Base-by-base conservation (phyloP, 768 basidiomycete species). In the Tulasnella sp. region DNA sequence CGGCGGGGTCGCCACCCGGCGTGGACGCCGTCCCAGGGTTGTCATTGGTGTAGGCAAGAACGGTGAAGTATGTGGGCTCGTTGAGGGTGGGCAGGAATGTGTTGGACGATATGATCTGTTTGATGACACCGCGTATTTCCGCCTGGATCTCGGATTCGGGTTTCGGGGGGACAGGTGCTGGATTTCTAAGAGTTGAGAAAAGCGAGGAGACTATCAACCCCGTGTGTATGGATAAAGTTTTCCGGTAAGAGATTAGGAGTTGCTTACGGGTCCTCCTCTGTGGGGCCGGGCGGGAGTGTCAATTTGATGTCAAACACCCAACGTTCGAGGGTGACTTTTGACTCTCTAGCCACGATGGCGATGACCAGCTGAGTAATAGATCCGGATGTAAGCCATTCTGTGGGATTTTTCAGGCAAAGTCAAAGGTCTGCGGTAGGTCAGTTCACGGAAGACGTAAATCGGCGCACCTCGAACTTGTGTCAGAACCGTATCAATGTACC, bases 261-360 rank as follows among this genome's bases (percentile, higher is more conserved):
- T 41, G 73, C 82, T 63, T 67, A 85, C 83, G 74, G 70, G 66
- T 77, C 75, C 48, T 64, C 63, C 45, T 71, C 66, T 30, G 74
- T 69, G 50, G 79, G 78, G 1, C 76, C 66, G 9, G 81, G 73
- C 22, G 79, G 80, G 55, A 86, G 82, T 44, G 90, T 80, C 54
- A 92, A 77, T 67, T 90, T 84, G 70, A 99, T 78, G 71, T 98
- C 93, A 70, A 99, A 98, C 49, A 97, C 92, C 96, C 96, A 99
- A 63, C 96, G 80, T 71, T 99, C 96, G 48, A 97, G 80, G 8
- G 93, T 86, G 53, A 85, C 82, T 34, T 90, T 79, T 8, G 90
- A 86, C 67, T 98, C 94, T 68, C 94, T 92, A 10, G 91, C 90
- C 62, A 98, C 90, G 71, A 99, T 94, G 25, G 89, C 93, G 21